phyloP scores from a whole-genome alignment of 169 alveolate species.

The Toxoplasma gondii region DNA sequence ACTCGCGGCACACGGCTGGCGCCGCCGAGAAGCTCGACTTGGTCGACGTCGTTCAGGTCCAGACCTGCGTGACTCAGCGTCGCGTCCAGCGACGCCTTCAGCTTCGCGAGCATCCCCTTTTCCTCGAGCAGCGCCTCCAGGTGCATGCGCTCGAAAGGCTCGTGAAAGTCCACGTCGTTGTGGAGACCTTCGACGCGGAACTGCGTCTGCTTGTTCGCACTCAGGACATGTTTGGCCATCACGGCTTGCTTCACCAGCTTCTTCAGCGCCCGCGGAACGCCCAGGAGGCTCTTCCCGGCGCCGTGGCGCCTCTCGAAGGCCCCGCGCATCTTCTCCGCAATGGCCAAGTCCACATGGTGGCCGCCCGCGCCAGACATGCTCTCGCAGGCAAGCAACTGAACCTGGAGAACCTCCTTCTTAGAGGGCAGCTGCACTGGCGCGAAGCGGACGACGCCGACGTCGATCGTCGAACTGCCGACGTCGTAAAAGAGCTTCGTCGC shows the following conservation, averaged over 20 bases:
- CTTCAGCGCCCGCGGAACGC: constrained; percentile 56
- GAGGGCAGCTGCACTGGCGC: neutral
- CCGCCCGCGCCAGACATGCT: constrained; percentile 39
- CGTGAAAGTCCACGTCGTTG: constrained; percentile 41
- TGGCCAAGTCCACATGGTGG: constrained; percentile 49
- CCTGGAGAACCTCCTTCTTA: constrained; percentile 4
- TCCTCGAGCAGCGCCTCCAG: constrained; percentile 37
- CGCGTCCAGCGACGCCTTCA: constrained; percentile 34
- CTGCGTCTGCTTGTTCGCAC: constrained; percentile 55
- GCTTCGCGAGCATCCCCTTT: constrained; percentile 1
- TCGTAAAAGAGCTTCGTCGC: constrained; percentile 39
- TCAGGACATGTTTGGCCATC: constrained; percentile 64
- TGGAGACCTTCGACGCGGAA: constrained; percentile 58
- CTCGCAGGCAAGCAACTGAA: constrained; percentile 47
- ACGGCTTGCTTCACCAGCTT: constrained; percentile 65
- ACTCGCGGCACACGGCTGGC: constrained; percentile 70
- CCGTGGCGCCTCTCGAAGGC: constrained; percentile 36
- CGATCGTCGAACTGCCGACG: constrained; percentile 54
- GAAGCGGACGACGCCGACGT: constrained; percentile 45
- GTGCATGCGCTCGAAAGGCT: constrained; percentile 15
- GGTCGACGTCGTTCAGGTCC: constrained; percentile 33
- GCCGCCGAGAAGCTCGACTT: constrained; percentile 70
- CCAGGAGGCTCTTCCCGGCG: neutral
- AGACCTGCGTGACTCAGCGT: constrained; percentile 32
- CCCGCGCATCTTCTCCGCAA: constrained; percentile 61